Base-by-base conservation (phyloP, 768 basidiomycete species). In the Xerocomus potaroensis region DNA sequence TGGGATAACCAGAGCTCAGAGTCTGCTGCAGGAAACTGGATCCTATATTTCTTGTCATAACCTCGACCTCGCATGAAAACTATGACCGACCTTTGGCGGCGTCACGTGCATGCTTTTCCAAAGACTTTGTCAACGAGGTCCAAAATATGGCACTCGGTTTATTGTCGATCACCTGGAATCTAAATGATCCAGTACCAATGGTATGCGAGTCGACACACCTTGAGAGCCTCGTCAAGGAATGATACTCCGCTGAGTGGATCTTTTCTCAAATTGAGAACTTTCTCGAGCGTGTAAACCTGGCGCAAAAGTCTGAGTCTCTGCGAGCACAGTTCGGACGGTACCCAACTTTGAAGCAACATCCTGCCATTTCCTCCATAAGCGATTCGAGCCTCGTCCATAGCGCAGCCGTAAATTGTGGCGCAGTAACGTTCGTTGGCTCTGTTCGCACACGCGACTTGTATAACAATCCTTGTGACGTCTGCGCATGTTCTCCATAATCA, bases 191-290 rank as follows among this genome's bases (percentile, higher is more conserved):
- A 31, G 33, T 18, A 16, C 18, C 30, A 1, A 23, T 16, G 12
- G 26, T 14, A 27, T 2, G 6, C 15, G 27, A 2, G 4, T 11
- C n/a, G 18, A 41, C 15, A 41, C 69, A 39, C 91, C 72, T 92
- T 89, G 87, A 97, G 87, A 0, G 87, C 91, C 62, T 94, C 93
- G 43, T 96, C 94, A 22, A 98, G 68, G 67, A 98, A 98, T 3
- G 86, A 54, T 0, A 76, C 69, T 48, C 90, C 85, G 0, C 88
- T 83, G 27, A 77, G 70, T 0, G 84, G 72, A 60, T 98, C 94
- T 63, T 80, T 86, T 72, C 97, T 97, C 59, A 95, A 66, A 58
- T 79, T 82, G 29, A 98, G 72, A 2, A 98, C 95, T 60, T 92
- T 96, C 68, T 98, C 95, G 5, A 99, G 78, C 2, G 87, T 87